Evolutionary conservation across 805 yeast species (phyloP).

Genomic region (Spathaspora arborariae): DNA sequence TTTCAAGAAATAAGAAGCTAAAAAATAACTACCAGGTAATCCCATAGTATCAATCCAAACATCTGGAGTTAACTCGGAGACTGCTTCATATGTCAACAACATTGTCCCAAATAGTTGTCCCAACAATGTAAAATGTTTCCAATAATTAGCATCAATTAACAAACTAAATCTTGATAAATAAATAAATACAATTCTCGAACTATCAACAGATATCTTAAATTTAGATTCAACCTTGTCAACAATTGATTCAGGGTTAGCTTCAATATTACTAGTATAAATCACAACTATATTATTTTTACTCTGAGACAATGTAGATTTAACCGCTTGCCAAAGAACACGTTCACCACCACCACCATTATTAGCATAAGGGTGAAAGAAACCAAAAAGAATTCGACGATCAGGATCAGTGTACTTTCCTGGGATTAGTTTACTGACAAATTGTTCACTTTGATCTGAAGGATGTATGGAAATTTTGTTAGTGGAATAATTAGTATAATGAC

Average conservation of each 20-base stretch:
- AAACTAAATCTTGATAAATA: conserved; percentile 50
- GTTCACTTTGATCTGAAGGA: conserved; percentile 24
- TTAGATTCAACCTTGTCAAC: conserved; percentile 49
- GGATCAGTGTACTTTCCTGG: conserved; percentile 23
- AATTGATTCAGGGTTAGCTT: conserved; percentile 46
- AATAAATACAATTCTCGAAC: conserved; percentile 55
- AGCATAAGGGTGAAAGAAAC: conserved; percentile 94
- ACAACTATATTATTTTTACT: conserved; percentile 50
- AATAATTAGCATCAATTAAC: conserved; percentile 64
- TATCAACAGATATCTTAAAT: conserved; percentile 52
- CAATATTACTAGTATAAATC: conserved; percentile 68
- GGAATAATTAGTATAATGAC: conserved; percentile 35
- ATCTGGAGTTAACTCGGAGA: conserved; percentile 71
- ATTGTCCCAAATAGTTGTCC: conserved; percentile 87
- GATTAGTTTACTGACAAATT: conserved; percentile 21
- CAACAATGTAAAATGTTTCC: conserved; percentile 76
- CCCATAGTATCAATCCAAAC: conserved; percentile 96
- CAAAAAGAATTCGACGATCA: conserved; percentile 50
- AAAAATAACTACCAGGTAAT: conserved; percentile 79
- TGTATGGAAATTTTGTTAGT: conserved; percentile 33
- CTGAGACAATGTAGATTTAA: conserved; percentile 60
- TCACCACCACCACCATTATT: conserved; percentile 99
- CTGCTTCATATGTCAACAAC: conserved; percentile 65
- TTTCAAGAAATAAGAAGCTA: conserved; percentile 51
- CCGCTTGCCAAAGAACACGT: conserved; percentile 93